Evolutionary conservation across 148 eudicot species (phyloP), one percentile per base, ranked within the genome.

Genomic region (Bassia scoparia): DNA sequence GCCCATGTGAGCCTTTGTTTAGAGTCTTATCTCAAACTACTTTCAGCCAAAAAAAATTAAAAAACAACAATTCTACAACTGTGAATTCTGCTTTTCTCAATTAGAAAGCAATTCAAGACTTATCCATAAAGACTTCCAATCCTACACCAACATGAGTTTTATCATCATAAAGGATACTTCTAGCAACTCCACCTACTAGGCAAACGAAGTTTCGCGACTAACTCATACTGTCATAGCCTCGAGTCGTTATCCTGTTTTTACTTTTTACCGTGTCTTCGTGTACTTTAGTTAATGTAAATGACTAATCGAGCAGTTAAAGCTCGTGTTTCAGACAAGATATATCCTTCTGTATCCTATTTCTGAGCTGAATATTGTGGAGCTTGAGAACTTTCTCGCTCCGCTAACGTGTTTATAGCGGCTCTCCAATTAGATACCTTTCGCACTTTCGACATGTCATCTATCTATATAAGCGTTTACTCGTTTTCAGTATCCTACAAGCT

Each of bases 81-180:
- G 69, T 29, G 37, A 61, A 56, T 24, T 62, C n/a, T 5, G 48
- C 75, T 30, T 46, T 64, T 62, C 37, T 16, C 26, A 18, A 50
- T 71, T 44, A 44, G 31, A 70, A 77, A 70, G 71, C 59, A 38
- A 66, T 30, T 65, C 17, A n/a, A n/a, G 54, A 38, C 80, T 77
- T 55, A 77, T 62, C 80, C 75, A n/a, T 70, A 23, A 12, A 69
- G 24, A 35, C 67, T 61, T 70, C 77, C 66, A 55, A 26, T 43
- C 56, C 53, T 60, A 56, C 41, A 30, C 71, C 71, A 74, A 41
- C 43, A 66, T 60, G 26, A 65, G 44, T 43, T 29, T 16, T 43
- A 23, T 66, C 44, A 49, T 26, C 53, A 66, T 74, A 54, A 37
- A 66, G 18, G 53, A 43, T 41, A 5, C 44, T 26, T 30, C 53